Base-by-base conservation (phyloP, 768 basidiomycete genomes). In the Pulveroboletus sp. region DNA sequence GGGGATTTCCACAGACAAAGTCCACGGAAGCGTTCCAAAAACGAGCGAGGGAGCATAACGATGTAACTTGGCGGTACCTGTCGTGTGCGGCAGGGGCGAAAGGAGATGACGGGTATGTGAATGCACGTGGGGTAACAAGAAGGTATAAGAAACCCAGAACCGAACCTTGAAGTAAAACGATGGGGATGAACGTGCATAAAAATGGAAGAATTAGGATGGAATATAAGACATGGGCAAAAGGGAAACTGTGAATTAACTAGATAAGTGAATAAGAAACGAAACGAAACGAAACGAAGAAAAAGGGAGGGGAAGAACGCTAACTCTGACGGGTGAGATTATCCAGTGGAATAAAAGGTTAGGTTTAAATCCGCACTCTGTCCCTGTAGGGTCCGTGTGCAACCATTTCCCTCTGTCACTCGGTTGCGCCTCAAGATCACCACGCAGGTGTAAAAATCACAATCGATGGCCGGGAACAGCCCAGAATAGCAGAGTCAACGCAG, bases 391-490 rank as follows among this genome's bases (percentile, higher is more conserved):
- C 41, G 28, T 49, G 48, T 41, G 35, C 45, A 35, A 48, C 49
- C 40, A 18, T 46, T 42, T 57, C 52, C 49, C 42, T 28, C 36
- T 28, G 32, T 32, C 38, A 26, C 37, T 39, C 26, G 26, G 41
- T 43, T 42, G 53, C 45, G 30, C 51, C 53, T 52, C 47, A 5
- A 52, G 36, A 37, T 42, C 36, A 32, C 40, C 35, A 32, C 9
- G 26, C 27, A n/a, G 31, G 18, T 43, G 35, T 38, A 14, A 35
- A 32, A 17, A 46, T 65, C 55, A 96, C 60, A 97, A 79, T 53
- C 93, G 76, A 69, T 97, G 87, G 0, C 95, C 95, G 8, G 95
- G 95, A 33, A 99, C 93, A 37, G 89, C 90, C 84, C 89, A 93
- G 76, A 98, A 99, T 48, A 98, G 72, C 63, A 98, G 77, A 5